Evolutionary conservation across 106 monocot species (phyloP).

Genomic region (Triglochin maritima): DNA sequence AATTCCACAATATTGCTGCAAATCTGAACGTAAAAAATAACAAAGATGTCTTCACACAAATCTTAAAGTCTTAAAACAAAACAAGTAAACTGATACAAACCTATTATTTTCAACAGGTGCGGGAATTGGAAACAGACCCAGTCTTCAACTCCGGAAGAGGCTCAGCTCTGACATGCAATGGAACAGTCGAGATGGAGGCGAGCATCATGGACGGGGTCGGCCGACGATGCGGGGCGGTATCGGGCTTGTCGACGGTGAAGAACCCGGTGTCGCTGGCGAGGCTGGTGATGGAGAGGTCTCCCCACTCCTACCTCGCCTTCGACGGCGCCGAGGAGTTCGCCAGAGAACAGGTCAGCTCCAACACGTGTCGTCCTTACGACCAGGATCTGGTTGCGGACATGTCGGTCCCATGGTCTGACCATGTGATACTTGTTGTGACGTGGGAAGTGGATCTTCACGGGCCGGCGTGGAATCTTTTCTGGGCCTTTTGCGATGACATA

Average conservation of each 20-base stretch:
- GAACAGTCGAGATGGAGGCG: slow-evolving; percentile 98
- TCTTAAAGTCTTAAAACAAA: too few relatives aligned
- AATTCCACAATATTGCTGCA: too few relatives aligned
- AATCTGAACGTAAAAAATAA: too few relatives aligned
- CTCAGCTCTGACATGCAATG: slow-evolving; percentile 54
- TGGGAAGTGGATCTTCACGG: too few relatives aligned
- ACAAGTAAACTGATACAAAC: too few relatives aligned
- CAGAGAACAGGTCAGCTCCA: slow-evolving; percentile 43
- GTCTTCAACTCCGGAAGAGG: slow-evolving; percentile 86
- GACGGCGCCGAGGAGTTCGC: slow-evolving; percentile 91
- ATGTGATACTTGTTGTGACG: too few relatives aligned
- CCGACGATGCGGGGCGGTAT: slow-evolving; percentile 84
- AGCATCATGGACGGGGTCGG: slow-evolving; percentile 89
- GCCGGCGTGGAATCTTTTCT: too few relatives aligned
- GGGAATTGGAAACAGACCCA: slow-evolving; percentile 81
- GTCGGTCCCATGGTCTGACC: too few relatives aligned
- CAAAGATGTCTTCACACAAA: too few relatives aligned
- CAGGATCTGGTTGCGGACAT: too few relatives aligned
- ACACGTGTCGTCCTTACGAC: background rate
- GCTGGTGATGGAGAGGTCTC: slow-evolving; percentile 85
- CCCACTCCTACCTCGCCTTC: slow-evolving; percentile 94
- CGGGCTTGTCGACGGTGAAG: slow-evolving; percentile 82
- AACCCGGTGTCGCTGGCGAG: slow-evolving; percentile 85
- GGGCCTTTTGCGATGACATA: too few relatives aligned
- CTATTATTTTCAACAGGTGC: slow-evolving; percentile 18